A percentile compares a stretch with the other conserved stretches of the same genome.
Evolutionary conservation across 2,329 filamentous ascomycete species (phyloP).

Genomic region (Ustulina deusta): DNA sequence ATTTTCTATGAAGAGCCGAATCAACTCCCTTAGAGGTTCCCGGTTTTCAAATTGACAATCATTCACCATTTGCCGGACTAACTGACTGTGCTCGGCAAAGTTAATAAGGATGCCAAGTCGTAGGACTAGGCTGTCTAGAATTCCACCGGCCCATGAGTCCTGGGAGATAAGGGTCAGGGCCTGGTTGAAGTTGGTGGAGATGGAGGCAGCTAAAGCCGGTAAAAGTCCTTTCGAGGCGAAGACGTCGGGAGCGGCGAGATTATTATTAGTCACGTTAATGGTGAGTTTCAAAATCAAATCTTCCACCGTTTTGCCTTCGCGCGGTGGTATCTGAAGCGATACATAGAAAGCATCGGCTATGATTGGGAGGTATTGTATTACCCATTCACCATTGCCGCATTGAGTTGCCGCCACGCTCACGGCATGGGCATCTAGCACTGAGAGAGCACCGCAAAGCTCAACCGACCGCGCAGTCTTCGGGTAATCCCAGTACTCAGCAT

Average conservation of each 20-base stretch:
- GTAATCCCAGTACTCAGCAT: slow-evolving; percentile 54
- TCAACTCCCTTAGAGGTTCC: slow-evolving; percentile 68
- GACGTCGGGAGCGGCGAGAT: slow-evolving; percentile 72
- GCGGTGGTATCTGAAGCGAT: slow-evolving; percentile 52
- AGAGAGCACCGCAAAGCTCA: slow-evolving; percentile 58
- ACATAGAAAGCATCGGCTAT: slow-evolving; percentile 62
- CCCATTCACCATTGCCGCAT: slow-evolving; percentile 58
- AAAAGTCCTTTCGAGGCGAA: slow-evolving; percentile 74
- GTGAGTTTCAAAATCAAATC: slow-evolving; percentile 74
- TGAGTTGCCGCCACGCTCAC: slow-evolving; percentile 60
- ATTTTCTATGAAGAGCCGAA: slow-evolving; percentile 75
- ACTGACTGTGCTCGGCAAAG: slow-evolving; percentile 80
- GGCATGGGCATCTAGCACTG: slow-evolving; percentile 67
- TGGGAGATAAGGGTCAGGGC: slow-evolving; percentile 62
- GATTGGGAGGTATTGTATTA: slow-evolving; percentile 62
- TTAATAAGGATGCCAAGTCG: slow-evolving; percentile 88
- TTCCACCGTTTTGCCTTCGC: slow-evolving; percentile 56
- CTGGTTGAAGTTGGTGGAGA: slow-evolving; percentile 64
- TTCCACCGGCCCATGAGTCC: slow-evolving; percentile 61
- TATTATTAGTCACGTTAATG: slow-evolving; percentile 88
- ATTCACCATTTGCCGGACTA: slow-evolving; percentile 65
- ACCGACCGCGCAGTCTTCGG: slow-evolving; percentile 50
- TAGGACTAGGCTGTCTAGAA: slow-evolving; percentile 79
- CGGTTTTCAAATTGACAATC: slow-evolving; percentile 54
- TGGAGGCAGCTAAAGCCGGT: slow-evolving; percentile 59